Evolutionary conservation across 345 rosid genomes (phyloP), one percentile per base, ranked within the genome.

Genomic region (Syzygium aqueum): DNA sequence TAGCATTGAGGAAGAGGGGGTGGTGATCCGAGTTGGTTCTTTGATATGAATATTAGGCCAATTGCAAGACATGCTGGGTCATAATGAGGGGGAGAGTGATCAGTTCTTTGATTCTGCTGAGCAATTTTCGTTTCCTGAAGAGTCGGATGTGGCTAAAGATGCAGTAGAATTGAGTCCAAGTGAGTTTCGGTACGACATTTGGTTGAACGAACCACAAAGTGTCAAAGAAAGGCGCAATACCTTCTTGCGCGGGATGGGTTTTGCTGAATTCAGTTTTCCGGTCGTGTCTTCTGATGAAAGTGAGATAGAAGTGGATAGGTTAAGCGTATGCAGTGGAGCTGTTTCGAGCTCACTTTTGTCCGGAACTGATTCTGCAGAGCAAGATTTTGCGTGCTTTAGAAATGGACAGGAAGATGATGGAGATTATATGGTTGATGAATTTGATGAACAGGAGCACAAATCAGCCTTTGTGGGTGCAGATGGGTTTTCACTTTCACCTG

Each of bases 101-200:
- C 88, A 89, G 86, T 97, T 94, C 95, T 97, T 92, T 49, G 98
- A 97, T 89, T 93, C 94, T 50, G 84, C 77, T 27, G 98, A 95
- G 89, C 87, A 88, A 89, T 90, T 94, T 86, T 91, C 90, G 30
- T 43, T 51, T 19, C 8, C 51, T 50, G 93, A 86, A 85, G 90
- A 85, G 85, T 85, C 91, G n/a, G 85, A 88, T 87, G 91, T 50
- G 65, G 87, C 77, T 19, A 86, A 90, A 46, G 91, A 63, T 84
- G 92, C 84, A 77, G 73, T 88, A 51, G 86, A 46, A 30, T 84
- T 85, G 82, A 73, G 82, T 73, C 49, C 14, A 37, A 37, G 49
- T 7, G 82, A 78, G 51, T 87, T 85, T 40, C 91, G 67, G 49
- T 94, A 89, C 86, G 91, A 88, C 84, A 87, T 95, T 89, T 96